Percentiles rank a stretch among this genome's conserved stretches.
Evolutionary conservation across 805 yeast genomes (phyloP).

Genomic region (Kodamaea nitidulidarum): DNA sequence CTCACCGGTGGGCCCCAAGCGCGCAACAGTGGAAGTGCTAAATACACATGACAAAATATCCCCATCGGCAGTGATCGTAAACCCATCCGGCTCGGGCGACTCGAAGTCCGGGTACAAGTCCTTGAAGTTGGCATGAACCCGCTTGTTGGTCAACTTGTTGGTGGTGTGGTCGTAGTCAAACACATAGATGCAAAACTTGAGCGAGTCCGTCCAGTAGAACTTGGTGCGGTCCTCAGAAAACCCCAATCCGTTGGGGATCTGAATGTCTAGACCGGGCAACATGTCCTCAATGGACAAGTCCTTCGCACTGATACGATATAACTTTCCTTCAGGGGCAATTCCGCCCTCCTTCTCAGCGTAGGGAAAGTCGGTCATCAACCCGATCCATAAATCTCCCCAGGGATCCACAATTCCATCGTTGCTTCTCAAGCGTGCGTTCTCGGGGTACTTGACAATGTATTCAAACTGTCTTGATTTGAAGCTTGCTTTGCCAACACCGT

Average conservation of each 20-base stretch:
- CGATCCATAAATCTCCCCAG: conserved; percentile 73
- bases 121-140: conserved; percentile 19
- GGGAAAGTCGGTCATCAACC: conserved; percentile 66
- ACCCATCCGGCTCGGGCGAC: conserved; percentile 75
- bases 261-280: conserved; percentile 24
- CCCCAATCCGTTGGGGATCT: conserved; percentile 66
- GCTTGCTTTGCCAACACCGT: conserved; percentile 58
- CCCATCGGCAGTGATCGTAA: conserved; percentile 52
- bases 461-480: conserved; percentile 33
- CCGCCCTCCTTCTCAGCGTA: conserved; percentile 21
- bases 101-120: conserved; percentile 16
- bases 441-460: conserved; percentile 41
- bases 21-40: conserved; percentile 54
- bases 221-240: conserved; percentile 26
- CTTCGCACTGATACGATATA: conserved; percentile 31
- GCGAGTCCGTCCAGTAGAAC: conserved; percentile 41
- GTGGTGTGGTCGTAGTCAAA: conserved; percentile 34
- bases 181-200: conserved; percentile 31
- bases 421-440: conserved; percentile 38
- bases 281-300: conserved; percentile 29
- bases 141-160: conserved; percentile 26
- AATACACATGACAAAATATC: conserved; percentile 66
- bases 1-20: conserved; percentile 47
- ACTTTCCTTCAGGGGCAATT: conserved; percentile 48
- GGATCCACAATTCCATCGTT: conserved; percentile 84